Evolutionary conservation across 225 moss, liverwort and hornwort species (phyloP), one percentile per base, ranked within the genome.

Genomic region (Sphagnum tenellum): DNA sequence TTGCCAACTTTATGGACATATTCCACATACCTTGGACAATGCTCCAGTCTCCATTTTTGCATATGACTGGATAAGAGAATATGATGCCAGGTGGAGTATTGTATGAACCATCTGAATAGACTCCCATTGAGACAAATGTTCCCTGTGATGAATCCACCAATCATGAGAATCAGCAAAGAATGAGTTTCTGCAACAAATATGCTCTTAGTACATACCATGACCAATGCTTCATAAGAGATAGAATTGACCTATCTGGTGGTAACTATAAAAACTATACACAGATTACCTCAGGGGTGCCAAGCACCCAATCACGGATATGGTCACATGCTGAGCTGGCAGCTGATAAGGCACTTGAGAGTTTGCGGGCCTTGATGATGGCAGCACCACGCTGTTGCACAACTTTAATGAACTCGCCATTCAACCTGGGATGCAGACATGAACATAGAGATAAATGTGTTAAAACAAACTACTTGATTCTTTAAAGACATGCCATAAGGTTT

Each of bases 251-350:
- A 29, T 29, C 29, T 29, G 29, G 29, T 29, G 29, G 0, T 29
- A 1, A 29, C 29, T 29, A 0, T 29, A 29, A 29, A 29, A 29
- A 29, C 29, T 29, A 29, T 29, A 29, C 29, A 29, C 29, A 29
- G 29, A 29, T 4, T 79, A 96, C 96, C 96, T 90, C 71, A 45
- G 96, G 92, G 69, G 92, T 85, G 54, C 96, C 96, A 54, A 92
- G 73, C 72, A 96, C 92, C 96, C 96, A 96, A 74, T 96, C 92
- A 64, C 90, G 82, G 71, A 96, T 96, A 55, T 96, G 96, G 71
- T 96, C 96, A 72, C 90, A 88, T 14, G 96, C 96, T 46, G 96
- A 92, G 81, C 96, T 92, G 63, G 96, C 96, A 65, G 96, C 96
- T 67, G 96, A 96, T 55, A 96, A 82, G 3, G 96, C 96, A 73